Conservation (phyloP, 2,329 filamentous ascomycete species). For the Pleurostoma richardsiae region DNA sequence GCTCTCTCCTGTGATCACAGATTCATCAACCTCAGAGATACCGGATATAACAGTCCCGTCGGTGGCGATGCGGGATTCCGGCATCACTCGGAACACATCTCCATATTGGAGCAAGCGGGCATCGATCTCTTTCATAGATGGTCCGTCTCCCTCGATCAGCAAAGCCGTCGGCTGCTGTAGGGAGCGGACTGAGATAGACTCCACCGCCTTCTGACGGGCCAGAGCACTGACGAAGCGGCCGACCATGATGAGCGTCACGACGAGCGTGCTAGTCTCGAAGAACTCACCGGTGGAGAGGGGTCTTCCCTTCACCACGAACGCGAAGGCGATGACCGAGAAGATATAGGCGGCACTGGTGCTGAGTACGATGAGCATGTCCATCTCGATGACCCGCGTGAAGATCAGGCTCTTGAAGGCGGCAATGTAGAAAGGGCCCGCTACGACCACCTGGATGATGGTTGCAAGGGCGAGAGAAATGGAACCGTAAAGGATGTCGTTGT, state of each 20-base stretch:
- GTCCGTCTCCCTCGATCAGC: constrained; percentile 33
- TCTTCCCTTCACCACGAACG: constrained; percentile 29
- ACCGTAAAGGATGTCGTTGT: constrained; percentile 40
- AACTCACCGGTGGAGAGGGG: constrained; percentile 47
- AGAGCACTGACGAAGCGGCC: constrained; percentile 46
- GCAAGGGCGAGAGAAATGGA: constrained; percentile 57
- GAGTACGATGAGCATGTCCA: constrained; percentile 63
- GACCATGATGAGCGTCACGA: constrained; percentile 56
- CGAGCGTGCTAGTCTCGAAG: constrained; percentile 57
- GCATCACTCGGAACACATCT: constrained; percentile 59
- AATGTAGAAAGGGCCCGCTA: constrained; percentile 62
- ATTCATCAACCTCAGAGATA: constrained; percentile 66
- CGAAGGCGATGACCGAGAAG: constrained; percentile 55
- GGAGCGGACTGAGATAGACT: constrained; percentile 49
- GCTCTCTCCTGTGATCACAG: constrained; percentile 72
- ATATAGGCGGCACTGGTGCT: constrained; percentile 64
- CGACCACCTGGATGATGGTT: constrained; percentile 57
- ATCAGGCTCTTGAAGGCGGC: constrained; percentile 57
- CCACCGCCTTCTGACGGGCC: constrained; percentile 48
- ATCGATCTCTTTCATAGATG: constrained; percentile 50
- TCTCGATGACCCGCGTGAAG: constrained; percentile 55
- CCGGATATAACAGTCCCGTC: constrained; percentile 65
- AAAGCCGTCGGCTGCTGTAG: constrained; percentile 55
- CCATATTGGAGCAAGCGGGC: constrained; percentile 63
- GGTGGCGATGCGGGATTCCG: constrained; percentile 57